phyloP scores from a whole-genome alignment of 75 land plant genomes.

The Selaginella tamariscina region DNA sequence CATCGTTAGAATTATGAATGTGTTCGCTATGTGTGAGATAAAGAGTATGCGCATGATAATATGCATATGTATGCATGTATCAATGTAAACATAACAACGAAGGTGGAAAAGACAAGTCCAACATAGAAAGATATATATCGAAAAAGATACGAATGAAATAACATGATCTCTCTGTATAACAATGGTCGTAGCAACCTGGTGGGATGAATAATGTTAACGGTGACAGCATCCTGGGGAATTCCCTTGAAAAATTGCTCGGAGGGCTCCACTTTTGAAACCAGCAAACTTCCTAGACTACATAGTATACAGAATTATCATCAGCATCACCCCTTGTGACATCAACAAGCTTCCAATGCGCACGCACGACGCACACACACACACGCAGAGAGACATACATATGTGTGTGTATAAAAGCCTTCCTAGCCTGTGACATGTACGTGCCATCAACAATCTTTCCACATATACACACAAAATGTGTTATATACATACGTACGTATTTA shows the following conservation, averaged over 20 bases:
- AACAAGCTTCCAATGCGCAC: not conserved
- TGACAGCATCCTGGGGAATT: not conserved
- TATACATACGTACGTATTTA: not conserved
- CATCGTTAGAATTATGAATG: not conserved
- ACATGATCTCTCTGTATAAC: too few relatives aligned
- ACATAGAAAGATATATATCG: too few relatives aligned
- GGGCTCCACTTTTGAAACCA: not conserved
- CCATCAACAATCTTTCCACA: not conserved
- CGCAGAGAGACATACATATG: not conserved
- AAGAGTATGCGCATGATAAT: too few relatives aligned
- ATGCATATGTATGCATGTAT: too few relatives aligned
- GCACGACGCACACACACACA: not conserved
- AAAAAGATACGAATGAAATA: too few relatives aligned
- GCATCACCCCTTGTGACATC: not conserved
- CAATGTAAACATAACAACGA: too few relatives aligned
- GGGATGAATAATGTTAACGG: not conserved
- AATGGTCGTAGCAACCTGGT: too few relatives aligned
- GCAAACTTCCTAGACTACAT: not conserved
- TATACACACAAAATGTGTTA: not conserved
- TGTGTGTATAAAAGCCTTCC: too few relatives aligned
- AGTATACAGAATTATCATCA: not conserved
- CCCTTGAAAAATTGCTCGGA: not conserved
- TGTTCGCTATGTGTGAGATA: too few relatives aligned
- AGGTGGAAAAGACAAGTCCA: too few relatives aligned
- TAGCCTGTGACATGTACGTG: not conserved